Evolutionary conservation across 225 moss, liverwort and hornwort species (phyloP).

Genomic region (Ulota crispa): DNA sequence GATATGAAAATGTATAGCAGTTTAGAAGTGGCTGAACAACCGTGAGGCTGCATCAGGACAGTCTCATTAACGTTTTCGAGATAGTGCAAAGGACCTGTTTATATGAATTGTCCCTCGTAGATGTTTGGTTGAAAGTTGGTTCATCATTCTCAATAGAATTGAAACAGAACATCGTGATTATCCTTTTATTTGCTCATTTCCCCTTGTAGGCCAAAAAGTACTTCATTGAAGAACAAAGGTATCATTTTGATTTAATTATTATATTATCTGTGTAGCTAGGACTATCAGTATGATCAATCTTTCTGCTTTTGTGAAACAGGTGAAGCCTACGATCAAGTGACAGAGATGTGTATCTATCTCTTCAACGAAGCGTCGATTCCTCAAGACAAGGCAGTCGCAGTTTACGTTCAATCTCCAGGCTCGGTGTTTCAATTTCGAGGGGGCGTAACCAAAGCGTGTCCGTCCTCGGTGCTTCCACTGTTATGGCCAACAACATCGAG

Average conservation of each 20-base stretch:
- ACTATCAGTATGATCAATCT: background rate
- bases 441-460: slow-evolving; percentile 47
- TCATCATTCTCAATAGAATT: background rate
- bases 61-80: background rate
- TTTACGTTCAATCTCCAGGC: slow-evolving; percentile 56
- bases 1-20: background rate
- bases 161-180: background rate
- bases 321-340: slow-evolving; percentile 54
- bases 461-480: slow-evolving; percentile 51
- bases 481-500: slow-evolving; percentile 45
- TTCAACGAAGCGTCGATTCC: slow-evolving; percentile 49
- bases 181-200: background rate
- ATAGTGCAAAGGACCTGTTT: background rate
- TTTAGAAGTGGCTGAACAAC: background rate
- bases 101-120: background rate
- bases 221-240: background rate
- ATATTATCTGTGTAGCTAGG: background rate
- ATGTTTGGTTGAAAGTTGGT: background rate
- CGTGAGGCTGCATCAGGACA: background rate
- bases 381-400: slow-evolving; percentile 50
- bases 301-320: slow-evolving; percentile 32
- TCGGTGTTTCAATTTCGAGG: slow-evolving; percentile 55
- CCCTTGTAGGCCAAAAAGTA: background rate
- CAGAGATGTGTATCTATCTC: slow-evolving; percentile 53
- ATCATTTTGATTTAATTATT: background rate